Evolutionary conservation across 2,329 filamentous ascomycete genomes (phyloP).

Genomic region (Beauveria sp.): DNA sequence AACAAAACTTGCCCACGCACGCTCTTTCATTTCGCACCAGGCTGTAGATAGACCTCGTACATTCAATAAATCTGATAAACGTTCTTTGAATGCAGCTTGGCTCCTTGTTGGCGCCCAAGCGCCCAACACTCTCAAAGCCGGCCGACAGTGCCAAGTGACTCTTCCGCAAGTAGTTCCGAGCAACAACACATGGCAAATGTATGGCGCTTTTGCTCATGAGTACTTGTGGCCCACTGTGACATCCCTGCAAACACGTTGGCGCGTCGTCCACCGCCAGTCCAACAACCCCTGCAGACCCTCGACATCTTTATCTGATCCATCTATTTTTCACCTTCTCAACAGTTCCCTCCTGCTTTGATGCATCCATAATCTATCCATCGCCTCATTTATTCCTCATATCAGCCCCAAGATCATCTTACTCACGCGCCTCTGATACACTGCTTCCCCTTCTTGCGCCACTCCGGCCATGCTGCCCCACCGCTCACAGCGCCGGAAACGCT

Average conservation of each 20-base stretch:
- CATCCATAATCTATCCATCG: too few relatives aligned
- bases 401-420: not conserved
- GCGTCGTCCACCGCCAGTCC: not conserved
- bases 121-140: too few relatives aligned
- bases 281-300: not conserved
- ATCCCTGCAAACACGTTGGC: not conserved
- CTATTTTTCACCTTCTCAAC: not conserved
- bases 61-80: too few relatives aligned
- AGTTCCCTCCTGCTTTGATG: not conserved
- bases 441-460: not conserved
- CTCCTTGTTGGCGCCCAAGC: too few relatives aligned
- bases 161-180: too few relatives aligned
- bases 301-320: not conserved
- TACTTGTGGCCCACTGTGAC: not conserved
- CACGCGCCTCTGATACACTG: slow-evolving; percentile 4
- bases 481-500: slow-evolving; percentile 3
- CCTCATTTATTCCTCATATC: not conserved
- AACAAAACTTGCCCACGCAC: not conserved
- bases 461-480: not conserved
- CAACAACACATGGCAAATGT: not conserved
- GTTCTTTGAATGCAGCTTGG: too few relatives aligned
- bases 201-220: not conserved
- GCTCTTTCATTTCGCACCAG: too few relatives aligned
- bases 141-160: not conserved
- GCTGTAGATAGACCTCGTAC: too few relatives aligned